Evolutionary conservation across 1,284 basidiomycete genomes (phyloP).

Genomic region (Leucoagaricus sp.): DNA sequence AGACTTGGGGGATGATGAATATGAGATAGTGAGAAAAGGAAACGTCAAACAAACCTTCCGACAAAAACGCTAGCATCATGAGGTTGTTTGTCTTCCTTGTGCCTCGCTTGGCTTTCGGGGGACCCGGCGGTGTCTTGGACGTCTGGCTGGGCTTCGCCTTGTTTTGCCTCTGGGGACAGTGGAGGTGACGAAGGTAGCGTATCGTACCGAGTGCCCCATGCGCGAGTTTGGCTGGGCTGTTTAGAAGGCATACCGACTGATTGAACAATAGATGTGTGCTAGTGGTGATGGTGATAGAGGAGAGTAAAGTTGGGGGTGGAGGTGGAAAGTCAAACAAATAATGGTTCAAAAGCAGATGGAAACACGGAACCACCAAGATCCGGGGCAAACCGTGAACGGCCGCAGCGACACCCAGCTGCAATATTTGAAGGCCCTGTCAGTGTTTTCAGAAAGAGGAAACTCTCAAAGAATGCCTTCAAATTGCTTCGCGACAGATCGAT

Average conservation of each 20-base stretch:
- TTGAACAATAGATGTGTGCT: constrained; percentile 16
- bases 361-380: constrained; percentile 13
- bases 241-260: constrained; percentile 42
- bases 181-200: constrained; percentile 40
- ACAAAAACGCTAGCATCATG: constrained; percentile 81
- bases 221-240: constrained; percentile 35
- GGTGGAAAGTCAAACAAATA: not conserved
- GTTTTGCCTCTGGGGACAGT: constrained; percentile 21
- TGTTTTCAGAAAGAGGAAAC: not conserved
- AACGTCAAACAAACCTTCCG: constrained; percentile 60
- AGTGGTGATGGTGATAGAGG: constrained; percentile 11
- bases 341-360: constrained; percentile 12
- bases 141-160: constrained; percentile 8
- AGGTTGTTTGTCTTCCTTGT: constrained; percentile 49
- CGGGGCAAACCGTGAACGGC: constrained; percentile 4
- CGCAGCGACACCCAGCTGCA: not conserved
- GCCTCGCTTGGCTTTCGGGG: constrained; percentile 9
- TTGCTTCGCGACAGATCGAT: not conserved
- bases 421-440: not conserved
- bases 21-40: not conserved
- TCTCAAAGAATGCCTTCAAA: not conserved
- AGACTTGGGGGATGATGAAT: constrained; percentile 45
- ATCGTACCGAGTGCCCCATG: constrained; percentile 76
- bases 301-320: not conserved
- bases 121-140: not conserved